Conservation (phyloP, 2,329 filamentous ascomycete genomes). For the Hawksworthiomyces lignivorus region DNA sequence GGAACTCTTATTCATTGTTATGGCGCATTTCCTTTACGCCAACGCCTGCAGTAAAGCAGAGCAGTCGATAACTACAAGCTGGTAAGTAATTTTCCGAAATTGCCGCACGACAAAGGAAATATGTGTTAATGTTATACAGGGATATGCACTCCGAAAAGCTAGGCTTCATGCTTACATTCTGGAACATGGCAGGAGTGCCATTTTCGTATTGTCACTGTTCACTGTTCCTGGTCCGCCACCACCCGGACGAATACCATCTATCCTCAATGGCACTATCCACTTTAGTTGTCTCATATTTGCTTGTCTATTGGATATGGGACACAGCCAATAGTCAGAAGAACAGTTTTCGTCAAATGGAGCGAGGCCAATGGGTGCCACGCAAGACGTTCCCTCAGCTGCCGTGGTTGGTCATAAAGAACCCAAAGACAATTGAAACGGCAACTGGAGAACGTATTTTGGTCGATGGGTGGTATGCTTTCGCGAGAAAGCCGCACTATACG, state of each 20-base stretch:
- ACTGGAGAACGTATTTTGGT: constrained; percentile 63
- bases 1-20: constrained; percentile 66
- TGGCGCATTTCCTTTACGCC: constrained; percentile 77
- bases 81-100: too few relatives aligned
- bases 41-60: constrained; percentile 79
- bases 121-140: too few relatives aligned
- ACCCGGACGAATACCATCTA: constrained; percentile 61
- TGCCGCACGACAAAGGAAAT: too few relatives aligned
- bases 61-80: constrained; percentile 71
- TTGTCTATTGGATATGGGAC: constrained; percentile 79
- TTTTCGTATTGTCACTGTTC: constrained; percentile 79
- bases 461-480: constrained; percentile 71
- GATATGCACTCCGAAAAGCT: constrained; percentile 89
- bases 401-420: constrained; percentile 70
- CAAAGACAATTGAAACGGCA: constrained; percentile 59
- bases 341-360: constrained; percentile 65
- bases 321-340: constrained; percentile 81
- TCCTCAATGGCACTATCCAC: constrained; percentile 52
- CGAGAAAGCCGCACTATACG: constrained; percentile 72
- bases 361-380: constrained; percentile 54
- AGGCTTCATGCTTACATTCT: constrained; percentile 86
- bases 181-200: constrained; percentile 77
- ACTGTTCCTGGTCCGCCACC: constrained; percentile 69
- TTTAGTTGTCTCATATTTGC: constrained; percentile 58
- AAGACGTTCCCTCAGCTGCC: constrained; percentile 74